Evolutionary conservation across 2,329 filamentous ascomycete genomes (phyloP).

Genomic region (Exophiala sideris): DNA sequence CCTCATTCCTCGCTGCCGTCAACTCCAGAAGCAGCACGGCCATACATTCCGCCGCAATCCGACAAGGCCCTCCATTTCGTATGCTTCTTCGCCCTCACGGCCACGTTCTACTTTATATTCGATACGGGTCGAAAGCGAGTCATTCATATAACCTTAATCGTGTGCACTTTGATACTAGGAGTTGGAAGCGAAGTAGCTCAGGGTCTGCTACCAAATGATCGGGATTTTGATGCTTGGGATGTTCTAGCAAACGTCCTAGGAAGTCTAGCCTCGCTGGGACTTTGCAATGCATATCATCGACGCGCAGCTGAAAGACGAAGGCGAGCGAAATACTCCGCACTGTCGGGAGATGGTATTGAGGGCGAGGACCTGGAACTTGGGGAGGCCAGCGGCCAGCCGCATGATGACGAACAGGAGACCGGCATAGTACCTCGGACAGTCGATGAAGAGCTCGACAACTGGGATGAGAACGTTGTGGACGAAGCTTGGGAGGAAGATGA

Average conservation of each 20-base stretch:
- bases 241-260: constrained; percentile 85
- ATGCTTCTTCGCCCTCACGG: constrained; percentile 85
- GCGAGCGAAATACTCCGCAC: constrained; percentile 67
- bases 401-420: constrained; percentile 28
- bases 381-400: constrained; percentile 8
- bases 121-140: constrained; percentile 84
- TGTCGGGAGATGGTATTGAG: constrained; percentile 51
- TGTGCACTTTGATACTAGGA: constrained; percentile 65
- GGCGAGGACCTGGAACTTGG: constrained; percentile 71
- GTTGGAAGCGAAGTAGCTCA: constrained; percentile 58
- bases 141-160: constrained; percentile 74
- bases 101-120: constrained; percentile 91
- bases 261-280: constrained; percentile 64
- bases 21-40: constrained; percentile 33
- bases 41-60: constrained; percentile 60
- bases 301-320: constrained; percentile 90
- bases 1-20: constrained; percentile 39
- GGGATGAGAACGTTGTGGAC: constrained; percentile 80
- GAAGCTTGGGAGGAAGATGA: constrained; percentile 61
- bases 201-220: constrained; percentile 66
- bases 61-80: constrained; percentile 86
- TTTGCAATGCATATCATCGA: constrained; percentile 90
- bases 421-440: constrained; percentile 44
- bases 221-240: constrained; percentile 74
- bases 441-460: constrained; percentile 85